A percentile compares a stretch with the other conserved stretches of the same genome.
phyloP scores from a whole-genome alignment of 1,284 basidiomycete genomes.

The Puccinia horiana region DNA sequence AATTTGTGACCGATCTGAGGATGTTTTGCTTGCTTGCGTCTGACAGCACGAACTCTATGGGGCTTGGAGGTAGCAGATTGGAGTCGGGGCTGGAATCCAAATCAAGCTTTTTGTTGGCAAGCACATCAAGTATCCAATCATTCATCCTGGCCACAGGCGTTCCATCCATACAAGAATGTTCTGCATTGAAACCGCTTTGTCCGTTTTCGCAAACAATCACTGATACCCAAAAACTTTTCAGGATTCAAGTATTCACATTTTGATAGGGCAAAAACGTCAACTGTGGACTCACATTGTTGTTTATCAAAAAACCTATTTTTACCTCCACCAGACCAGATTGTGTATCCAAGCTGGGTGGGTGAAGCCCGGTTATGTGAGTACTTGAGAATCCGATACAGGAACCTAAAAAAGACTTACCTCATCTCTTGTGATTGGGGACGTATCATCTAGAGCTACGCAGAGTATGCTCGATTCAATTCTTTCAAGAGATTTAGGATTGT shows the following conservation, averaged over 20 bases:
- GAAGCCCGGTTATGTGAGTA: neutral
- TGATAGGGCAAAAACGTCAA: neutral
- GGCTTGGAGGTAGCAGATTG: conserved; percentile 49
- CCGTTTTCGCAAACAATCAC: conserved; percentile 91
- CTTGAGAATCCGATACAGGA: neutral
- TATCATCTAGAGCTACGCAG: conserved; percentile 81
- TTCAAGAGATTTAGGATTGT: conserved; percentile 71
- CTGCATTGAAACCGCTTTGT: conserved; percentile 79
- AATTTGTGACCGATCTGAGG: conserved; percentile 67
- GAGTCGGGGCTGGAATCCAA: conserved; percentile 62
- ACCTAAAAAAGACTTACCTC: conserved; percentile 62
- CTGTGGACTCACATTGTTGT: conserved; percentile 83
- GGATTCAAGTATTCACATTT: neutral
- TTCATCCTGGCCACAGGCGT: conserved; percentile 92
- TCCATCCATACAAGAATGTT: conserved; percentile 92
- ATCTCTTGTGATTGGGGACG: conserved; percentile 74
- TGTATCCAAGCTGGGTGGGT: conserved; percentile 62
- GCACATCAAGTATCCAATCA: conserved; percentile 82
- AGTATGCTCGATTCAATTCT: conserved; percentile 88
- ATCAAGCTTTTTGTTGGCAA: conserved; percentile 77
- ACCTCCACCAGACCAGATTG: conserved; percentile 87
- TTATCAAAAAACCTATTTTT: conserved; percentile 96
- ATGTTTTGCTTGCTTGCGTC: conserved; percentile 67
- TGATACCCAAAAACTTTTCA: conserved; percentile 56
- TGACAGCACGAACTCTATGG: conserved; percentile 61